Percentiles rank a stretch among this genome's conserved stretches.
These are phyloP conservation scores for Zalaria sp. DNA, from an alignment of 2,329 filamentous ascomycete genomes.

Conservation along the genomic window DNA sequence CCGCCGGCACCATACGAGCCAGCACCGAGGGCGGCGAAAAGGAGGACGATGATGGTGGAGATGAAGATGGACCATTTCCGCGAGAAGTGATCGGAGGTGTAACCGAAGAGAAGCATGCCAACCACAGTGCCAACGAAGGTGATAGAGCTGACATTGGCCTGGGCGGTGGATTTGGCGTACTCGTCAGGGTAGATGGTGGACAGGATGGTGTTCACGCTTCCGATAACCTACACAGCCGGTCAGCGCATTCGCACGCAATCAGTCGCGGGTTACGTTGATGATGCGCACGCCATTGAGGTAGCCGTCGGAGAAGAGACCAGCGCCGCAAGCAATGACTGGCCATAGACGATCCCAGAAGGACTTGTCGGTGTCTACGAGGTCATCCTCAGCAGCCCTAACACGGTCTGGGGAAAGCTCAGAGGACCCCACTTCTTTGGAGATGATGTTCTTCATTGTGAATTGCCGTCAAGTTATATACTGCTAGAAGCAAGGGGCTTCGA, in stretches of 20 bases:
- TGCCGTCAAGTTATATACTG: no score
- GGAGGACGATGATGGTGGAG: slow-evolving; percentile 68
- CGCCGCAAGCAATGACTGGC: slow-evolving; percentile 77
- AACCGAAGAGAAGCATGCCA: slow-evolving; percentile 65
- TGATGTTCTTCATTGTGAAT: no score
- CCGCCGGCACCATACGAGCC: slow-evolving; percentile 64
- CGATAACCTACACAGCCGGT: slow-evolving; percentile 46
- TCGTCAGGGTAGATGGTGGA: slow-evolving; percentile 49
- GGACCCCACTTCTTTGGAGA: background rate
- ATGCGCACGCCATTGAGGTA: slow-evolving; percentile 66
- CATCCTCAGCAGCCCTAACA: background rate
- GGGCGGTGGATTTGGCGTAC: slow-evolving; percentile 55
- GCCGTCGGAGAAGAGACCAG: slow-evolving; percentile 81
- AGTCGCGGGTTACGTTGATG: slow-evolving; percentile 13
- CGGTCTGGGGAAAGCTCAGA: background rate
- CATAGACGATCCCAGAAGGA: slow-evolving; percentile 37
- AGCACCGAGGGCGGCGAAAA: slow-evolving; percentile 70
- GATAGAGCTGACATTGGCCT: slow-evolving; percentile 64
- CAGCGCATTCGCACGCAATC: slow-evolving; percentile 22
- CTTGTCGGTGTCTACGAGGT: slow-evolving; percentile 9
- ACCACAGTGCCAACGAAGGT: slow-evolving; percentile 75
- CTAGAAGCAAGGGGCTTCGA: no score
- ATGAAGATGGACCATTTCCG: slow-evolving; percentile 68
- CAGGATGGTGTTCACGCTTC: slow-evolving; percentile 71
- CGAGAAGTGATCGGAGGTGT: slow-evolving; percentile 69